Percentiles rank a stretch among this genome's conserved stretches.
Evolutionary conservation across 768 basidiomycete genomes (phyloP).

Genomic region (Rickenella mellea): DNA sequence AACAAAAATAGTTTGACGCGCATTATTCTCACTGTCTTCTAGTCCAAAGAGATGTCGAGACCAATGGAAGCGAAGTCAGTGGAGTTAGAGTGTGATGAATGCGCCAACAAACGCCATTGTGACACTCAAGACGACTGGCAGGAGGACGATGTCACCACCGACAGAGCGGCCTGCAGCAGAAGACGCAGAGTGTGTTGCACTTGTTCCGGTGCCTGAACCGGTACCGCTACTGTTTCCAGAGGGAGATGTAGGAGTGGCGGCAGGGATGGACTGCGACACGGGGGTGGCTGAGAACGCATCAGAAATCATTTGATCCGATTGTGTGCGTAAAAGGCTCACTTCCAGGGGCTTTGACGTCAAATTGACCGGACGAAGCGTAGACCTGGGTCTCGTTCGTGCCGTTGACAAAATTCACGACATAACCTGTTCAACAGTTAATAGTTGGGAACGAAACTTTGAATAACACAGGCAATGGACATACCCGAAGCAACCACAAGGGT

Average conservation of each 20-base stretch:
- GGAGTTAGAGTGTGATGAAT: neutral
- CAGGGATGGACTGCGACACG: conserved; percentile 4
- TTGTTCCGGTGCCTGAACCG: neutral
- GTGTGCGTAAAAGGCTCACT: conserved; percentile 19
- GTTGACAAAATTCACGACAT: conserved; percentile 27
- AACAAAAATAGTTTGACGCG: too few species aligned
- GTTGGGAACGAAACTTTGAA: too few species aligned
- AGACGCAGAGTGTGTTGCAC: neutral
- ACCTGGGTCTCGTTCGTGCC: conserved; percentile 20
- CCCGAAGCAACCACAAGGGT: conserved; percentile 14
- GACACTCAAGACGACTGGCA: neutral
- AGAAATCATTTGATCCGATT: neutral
- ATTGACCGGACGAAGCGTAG: conserved; percentile 21
- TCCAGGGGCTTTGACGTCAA: conserved; percentile 26
- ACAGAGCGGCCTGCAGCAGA: neutral
- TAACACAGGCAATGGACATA: neutral
- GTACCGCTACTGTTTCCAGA: conserved; percentile 1
- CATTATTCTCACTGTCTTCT: too few species aligned
- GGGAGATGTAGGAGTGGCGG: conserved; percentile 3
- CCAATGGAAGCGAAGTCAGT: too few species aligned
- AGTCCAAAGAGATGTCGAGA: too few species aligned
- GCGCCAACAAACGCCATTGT: neutral
- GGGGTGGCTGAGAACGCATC: conserved; percentile 4
- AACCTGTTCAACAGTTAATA: conserved; percentile 12
- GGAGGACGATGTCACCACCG: neutral